Conservation (phyloP, 2,329 filamentous ascomycete genomes). For the Calonectria pseudoreteaudii region DNA sequence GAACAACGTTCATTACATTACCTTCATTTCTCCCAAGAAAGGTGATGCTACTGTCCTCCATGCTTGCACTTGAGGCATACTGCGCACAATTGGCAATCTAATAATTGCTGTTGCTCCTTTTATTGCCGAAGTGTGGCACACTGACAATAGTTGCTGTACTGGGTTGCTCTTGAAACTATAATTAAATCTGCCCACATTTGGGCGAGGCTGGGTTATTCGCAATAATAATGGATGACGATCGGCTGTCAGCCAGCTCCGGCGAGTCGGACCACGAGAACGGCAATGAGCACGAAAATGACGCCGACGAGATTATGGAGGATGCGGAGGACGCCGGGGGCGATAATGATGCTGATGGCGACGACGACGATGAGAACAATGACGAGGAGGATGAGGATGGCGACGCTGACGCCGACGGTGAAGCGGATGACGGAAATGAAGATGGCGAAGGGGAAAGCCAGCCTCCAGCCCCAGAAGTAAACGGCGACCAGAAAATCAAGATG, state of each 20-base stretch:
- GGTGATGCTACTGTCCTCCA: neutral
- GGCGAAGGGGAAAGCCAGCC: constrained; percentile 46
- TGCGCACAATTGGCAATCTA: neutral
- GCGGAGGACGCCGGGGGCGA: constrained; percentile 55
- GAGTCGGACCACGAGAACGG: constrained; percentile 48
- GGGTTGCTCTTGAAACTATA: neutral
- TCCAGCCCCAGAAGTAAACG: constrained; percentile 38
- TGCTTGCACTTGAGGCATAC: neutral
- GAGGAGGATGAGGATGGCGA: constrained; percentile 53
- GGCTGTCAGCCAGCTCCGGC: constrained; percentile 38
- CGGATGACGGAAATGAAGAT: constrained; percentile 40
- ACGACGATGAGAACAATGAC: constrained; percentile 49
- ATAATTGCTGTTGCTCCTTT: neutral
- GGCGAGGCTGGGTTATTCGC: constrained; percentile 16
- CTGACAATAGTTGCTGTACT: neutral
- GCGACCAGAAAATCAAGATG: constrained; percentile 52
- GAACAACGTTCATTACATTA: neutral
- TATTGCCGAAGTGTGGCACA: neutral
- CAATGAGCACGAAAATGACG: constrained; percentile 54
- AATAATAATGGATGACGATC: constrained; percentile 37
- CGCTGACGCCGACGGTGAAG: constrained; percentile 53
- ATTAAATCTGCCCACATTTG: neutral
- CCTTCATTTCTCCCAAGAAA: neutral
- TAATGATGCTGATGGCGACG: constrained; percentile 49
- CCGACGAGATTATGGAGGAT: constrained; percentile 70